Conservation (phyloP, 2,329 filamentous ascomycete species). For the Botrytis cinerea region DNA sequence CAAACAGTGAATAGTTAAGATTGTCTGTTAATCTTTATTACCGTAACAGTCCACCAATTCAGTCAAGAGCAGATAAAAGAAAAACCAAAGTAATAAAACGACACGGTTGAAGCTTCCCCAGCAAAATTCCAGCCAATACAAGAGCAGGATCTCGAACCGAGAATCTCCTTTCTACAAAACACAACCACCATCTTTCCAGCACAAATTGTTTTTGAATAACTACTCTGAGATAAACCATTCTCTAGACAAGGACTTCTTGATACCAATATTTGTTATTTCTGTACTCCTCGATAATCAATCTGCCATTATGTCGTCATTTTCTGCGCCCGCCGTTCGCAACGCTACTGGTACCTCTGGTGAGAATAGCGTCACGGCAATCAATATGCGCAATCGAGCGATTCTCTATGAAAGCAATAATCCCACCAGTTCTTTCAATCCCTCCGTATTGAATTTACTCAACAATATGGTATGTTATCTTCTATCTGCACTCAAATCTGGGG, state of each 20-base stretch:
- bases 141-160: not conserved
- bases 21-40: too few species aligned
- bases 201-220: not conserved
- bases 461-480: not conserved
- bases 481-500: too few species aligned
- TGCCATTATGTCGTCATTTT: not conserved
- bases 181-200: not conserved
- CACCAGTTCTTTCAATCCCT: not conserved
- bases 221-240: not conserved
- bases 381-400: not conserved
- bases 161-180: slow-evolving; percentile 10
- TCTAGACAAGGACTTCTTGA: not conserved
- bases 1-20: not conserved
- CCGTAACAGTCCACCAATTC: too few species aligned
- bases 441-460: not conserved
- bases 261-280: not conserved
- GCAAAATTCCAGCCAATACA: not conserved
- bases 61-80: too few species aligned
- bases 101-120: not conserved
- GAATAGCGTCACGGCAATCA: slow-evolving; percentile 4
- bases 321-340: not conserved
- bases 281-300: not conserved
- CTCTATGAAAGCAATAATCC: slow-evolving; percentile 2
- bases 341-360: not conserved
- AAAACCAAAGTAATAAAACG: not conserved